Conservation (phyloP, 345 rosid species). For the Eucalyptus regnans region DNA sequence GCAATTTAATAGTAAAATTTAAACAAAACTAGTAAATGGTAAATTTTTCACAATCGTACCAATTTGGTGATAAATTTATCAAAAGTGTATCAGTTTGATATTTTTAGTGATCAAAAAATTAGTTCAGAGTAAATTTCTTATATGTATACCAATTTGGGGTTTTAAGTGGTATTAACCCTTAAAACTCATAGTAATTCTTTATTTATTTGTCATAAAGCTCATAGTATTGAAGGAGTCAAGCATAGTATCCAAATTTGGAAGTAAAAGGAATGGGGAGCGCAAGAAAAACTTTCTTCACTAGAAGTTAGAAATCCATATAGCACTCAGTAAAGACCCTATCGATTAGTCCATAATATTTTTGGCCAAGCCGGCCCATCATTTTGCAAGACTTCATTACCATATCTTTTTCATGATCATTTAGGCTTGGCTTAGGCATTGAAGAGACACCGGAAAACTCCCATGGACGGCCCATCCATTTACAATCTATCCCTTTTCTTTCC, state of each 20-base stretch:
- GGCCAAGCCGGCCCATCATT: not conserved
- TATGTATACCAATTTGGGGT: no score
- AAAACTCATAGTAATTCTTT: not conserved
- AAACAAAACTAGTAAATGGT: no score
- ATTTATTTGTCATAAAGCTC: not conserved
- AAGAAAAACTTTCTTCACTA: not conserved
- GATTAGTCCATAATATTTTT: not conserved
- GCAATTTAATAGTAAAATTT: no score
- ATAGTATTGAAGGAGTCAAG: not conserved
- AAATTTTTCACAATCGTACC: no score
- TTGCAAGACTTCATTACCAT: not conserved
- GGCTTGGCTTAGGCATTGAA: not conserved
- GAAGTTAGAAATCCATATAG: not conserved
- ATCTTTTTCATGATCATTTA: not conserved
- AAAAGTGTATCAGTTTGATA: no score
- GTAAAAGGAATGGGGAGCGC: not conserved
- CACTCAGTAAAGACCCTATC: not conserved
- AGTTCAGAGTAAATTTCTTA: no score
- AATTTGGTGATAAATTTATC: no score
- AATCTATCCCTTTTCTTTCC: not conserved
- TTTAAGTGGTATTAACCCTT: no score
- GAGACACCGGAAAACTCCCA: not conserved
- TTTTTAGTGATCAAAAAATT: no score
- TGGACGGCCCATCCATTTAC: not conserved
- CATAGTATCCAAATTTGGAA: not conserved